Evolutionary conservation across 2,329 filamentous ascomycete species (phyloP), one percentile per base, ranked within the genome.

Genomic region (Aotearoamyces nothofagi): DNA sequence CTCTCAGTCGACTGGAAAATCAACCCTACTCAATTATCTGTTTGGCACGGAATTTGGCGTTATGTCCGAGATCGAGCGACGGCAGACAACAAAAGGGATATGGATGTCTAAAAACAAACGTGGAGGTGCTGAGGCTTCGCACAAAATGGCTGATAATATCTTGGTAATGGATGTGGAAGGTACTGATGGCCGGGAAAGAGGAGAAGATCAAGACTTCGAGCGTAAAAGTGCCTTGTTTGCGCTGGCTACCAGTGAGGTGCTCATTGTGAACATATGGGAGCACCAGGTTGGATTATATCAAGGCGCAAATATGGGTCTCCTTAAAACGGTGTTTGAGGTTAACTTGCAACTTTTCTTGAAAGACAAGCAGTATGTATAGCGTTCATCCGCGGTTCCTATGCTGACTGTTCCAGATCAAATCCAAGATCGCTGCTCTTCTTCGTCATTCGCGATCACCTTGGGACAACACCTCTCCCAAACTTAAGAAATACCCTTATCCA

Each of bases 201-300:
- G 90, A 39, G 90, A 98, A 55, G 90, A 98, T 51, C 90, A 98
- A 55, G 90, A 98, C 52, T 98, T 98, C 54, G 90, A 98, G 66
- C 71, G 90, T 48, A 98, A 98, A 63, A 94, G 86, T 54, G 90
- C 90, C 14, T 68, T 98, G 12, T 98, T 98, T 57, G 90, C 90
- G 29, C 68, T 98, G 46, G 90, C 90, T 27, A 98, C 90, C 11
- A 96, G 87, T 52, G 90, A 98, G 60, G 87, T 98, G 29, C 66
- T 98, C 43, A 92, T 98, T 49, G 79, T 98, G 55, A 98, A 98
- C 52, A 92, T 98, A 41, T 98, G 90, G 90, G 90, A 98, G 57
- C 87, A 94, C 54, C 90, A 98, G 56, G 90, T 98, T 37, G 90
- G 90, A 26, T 56, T 98, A 53, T 98, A 98, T 52, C 87, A 98